These are phyloP conservation scores for Leccinum olivaceopallidum DNA, from an alignment of 768 basidiomycete species.

Conservation along the genomic window DNA sequence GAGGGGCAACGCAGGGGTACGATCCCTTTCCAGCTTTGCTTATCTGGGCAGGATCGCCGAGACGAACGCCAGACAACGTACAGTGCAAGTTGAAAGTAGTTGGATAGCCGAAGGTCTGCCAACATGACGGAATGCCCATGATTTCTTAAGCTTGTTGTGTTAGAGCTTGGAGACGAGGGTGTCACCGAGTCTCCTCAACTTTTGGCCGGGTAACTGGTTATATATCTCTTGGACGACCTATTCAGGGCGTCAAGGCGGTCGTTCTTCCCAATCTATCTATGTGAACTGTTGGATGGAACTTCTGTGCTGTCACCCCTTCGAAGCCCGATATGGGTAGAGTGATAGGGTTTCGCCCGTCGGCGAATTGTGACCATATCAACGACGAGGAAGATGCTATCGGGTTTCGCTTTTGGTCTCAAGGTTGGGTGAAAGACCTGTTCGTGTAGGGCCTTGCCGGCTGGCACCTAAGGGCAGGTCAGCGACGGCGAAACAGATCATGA, in stretches of 20 bases:
- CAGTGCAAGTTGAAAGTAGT: not conserved
- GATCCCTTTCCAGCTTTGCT: not conserved
- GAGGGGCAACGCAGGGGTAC: not conserved
- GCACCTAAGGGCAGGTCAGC: constrained; percentile 49
- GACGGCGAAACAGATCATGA: not conserved
- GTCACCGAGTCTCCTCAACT: not conserved
- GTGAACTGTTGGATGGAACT: not conserved
- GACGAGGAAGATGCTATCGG: constrained; percentile 8
- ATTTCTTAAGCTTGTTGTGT: not conserved
- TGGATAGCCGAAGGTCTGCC: not conserved
- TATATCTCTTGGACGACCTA: not conserved
- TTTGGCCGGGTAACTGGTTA: not conserved
- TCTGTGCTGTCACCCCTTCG: not conserved
- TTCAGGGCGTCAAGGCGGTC: not conserved
- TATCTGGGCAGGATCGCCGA: not conserved
- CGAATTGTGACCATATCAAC: not conserved
- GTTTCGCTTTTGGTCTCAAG: constrained; percentile 34
- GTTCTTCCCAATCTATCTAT: not conserved
- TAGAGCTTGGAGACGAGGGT: not conserved
- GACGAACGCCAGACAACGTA: not conserved
- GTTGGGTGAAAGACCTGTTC: constrained; percentile 82
- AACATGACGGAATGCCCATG: not conserved
- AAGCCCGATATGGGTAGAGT: not conserved
- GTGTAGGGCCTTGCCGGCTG: constrained; percentile 93
- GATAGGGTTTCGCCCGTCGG: no score